Base-by-base conservation (phyloP, 805 yeast genomes). In the Metschnikowia henanensis region DNA sequence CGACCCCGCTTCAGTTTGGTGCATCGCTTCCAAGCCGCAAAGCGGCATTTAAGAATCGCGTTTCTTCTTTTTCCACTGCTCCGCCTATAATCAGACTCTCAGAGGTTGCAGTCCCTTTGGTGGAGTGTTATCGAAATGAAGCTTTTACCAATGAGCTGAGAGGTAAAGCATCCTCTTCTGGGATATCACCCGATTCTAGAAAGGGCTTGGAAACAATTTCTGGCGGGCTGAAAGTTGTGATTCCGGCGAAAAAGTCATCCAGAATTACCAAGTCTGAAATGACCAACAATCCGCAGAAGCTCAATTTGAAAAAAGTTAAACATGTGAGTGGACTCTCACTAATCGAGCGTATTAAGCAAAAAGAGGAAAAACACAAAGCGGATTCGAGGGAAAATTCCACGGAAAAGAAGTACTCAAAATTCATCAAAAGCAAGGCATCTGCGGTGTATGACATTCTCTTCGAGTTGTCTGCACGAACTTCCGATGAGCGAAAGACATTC, bases 331-430 rank as follows among this genome's bases (percentile, higher is more conserved):
- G 73, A 1, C 51, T 63, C 8, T 56, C 71, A 1, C 50, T 75
- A 5, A 46, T 73, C 10, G 73, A 75, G 33, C 56, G 78, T 35
- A 70, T 73, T 37, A 61, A 59, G 40, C 43, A 54, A 33, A 72
- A 66, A 50, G 76, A 75, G 43, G 51, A 54, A 17, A 51, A 45
- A 13, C 56, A 41, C 15, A 35, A 48, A 6, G 6, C n/a, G 25
- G 39, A 15, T 4, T 18, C 12, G 19, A 31, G 33, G n/a, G 44
- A 41, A 1, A 52, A 55, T 8, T 46, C 47, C 6, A 64, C 68
- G 0, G 57, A 60, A 32, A 43, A 46, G 21, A 55, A 53, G 28
- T 56, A 63, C 43, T 34, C 58, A 7, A 23, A 46, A 6, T 60
- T 55, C 45, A 49, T 70, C 12, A 34, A 45, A 18, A 60, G 64